Conservation (phyloP, 441 rosid genomes). For the Oxalis stricta region DNA sequence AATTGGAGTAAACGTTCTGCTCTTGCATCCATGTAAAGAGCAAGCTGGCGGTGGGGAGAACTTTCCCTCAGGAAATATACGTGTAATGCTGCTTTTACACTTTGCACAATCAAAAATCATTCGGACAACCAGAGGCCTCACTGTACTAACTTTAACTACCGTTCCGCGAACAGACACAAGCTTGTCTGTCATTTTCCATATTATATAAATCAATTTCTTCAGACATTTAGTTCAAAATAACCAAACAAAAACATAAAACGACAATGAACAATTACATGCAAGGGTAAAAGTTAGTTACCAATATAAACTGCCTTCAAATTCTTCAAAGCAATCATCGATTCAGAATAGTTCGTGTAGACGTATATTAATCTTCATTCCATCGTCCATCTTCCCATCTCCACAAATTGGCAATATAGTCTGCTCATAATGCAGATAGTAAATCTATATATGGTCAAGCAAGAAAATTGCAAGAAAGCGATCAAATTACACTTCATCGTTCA, state of each 20-base stretch:
- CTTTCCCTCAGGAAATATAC: constrained; percentile 74
- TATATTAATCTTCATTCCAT: constrained; percentile 45
- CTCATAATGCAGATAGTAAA: constrained; percentile 7
- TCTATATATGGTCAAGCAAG: constrained; percentile 3
- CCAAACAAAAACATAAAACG: background rate
- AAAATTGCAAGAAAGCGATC: background rate
- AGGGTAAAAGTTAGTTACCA: constrained; percentile 30
- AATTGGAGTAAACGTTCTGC: constrained; percentile 59
- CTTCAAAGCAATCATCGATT: constrained; percentile 72
- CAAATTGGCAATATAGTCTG: constrained; percentile 39
- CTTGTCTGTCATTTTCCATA: constrained; percentile 46
- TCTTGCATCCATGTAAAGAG: constrained; percentile 75
- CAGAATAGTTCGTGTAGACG: constrained; percentile 74
- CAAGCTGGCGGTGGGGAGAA: constrained; percentile 77
- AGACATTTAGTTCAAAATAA: background rate
- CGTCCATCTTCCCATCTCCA: constrained; percentile 26
- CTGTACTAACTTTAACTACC: constrained; percentile 82
- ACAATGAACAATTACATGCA: background rate
- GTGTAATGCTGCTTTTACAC: constrained; percentile 50
- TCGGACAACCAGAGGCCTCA: constrained; percentile 74
- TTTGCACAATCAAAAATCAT: constrained; percentile 71
- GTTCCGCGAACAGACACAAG: constrained; percentile 89
- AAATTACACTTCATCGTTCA: background rate
- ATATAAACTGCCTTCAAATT: constrained; percentile 90
- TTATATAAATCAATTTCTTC: background rate